A percentile compares a stretch with the other conserved stretches of the same genome.
These are phyloP conservation scores for Candida endomychidarum DNA, from an alignment of 805 yeast genomes.

Conservation along the genomic window DNA sequence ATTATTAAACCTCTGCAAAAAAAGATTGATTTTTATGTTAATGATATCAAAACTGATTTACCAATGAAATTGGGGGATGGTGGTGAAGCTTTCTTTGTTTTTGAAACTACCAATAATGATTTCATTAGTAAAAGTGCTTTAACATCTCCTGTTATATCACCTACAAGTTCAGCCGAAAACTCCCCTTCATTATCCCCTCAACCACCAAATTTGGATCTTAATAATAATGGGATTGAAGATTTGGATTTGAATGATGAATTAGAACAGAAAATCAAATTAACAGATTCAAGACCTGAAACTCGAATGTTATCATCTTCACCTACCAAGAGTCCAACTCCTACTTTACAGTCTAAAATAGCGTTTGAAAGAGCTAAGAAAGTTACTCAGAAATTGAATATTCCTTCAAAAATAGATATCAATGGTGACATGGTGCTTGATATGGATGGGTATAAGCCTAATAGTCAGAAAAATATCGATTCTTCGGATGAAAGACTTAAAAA, in stretches of 20 bases:
- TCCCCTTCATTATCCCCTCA: constrained; percentile 29
- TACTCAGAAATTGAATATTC: constrained; percentile 74
- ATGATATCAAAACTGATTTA: constrained; percentile 73
- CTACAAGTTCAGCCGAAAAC: constrained; percentile 59
- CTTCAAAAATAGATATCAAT: constrained; percentile 80
- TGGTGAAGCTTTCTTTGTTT: constrained; percentile 97
- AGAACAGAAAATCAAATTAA: constrained; percentile 29
- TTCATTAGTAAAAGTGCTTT: constrained; percentile 75
- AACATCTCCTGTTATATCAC: constrained; percentile 82
- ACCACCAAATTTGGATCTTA: constrained; percentile 13
- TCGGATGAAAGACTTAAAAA: constrained; percentile 75
- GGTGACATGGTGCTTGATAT: constrained; percentile 91
- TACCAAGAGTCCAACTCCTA: constrained; percentile 21
- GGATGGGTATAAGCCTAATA: constrained; percentile 91
- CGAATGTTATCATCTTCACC: constrained; percentile 13
- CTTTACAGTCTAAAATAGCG: constrained; percentile 38
- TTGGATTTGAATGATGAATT: constrained; percentile 36
- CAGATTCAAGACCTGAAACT: constrained; percentile 16
- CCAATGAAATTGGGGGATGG: constrained; percentile 98
- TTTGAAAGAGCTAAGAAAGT: constrained; percentile 61
- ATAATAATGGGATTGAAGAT: constrained; percentile 33
- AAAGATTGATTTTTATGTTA: constrained; percentile 85
- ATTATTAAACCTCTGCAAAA: constrained; percentile 91
- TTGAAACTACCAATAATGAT: constrained; percentile 68
- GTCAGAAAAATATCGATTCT: constrained; percentile 67